These are phyloP conservation scores for Davidsoniella australis DNA, from an alignment of 2,329 filamentous ascomycete genomes.

Conservation along the genomic window DNA sequence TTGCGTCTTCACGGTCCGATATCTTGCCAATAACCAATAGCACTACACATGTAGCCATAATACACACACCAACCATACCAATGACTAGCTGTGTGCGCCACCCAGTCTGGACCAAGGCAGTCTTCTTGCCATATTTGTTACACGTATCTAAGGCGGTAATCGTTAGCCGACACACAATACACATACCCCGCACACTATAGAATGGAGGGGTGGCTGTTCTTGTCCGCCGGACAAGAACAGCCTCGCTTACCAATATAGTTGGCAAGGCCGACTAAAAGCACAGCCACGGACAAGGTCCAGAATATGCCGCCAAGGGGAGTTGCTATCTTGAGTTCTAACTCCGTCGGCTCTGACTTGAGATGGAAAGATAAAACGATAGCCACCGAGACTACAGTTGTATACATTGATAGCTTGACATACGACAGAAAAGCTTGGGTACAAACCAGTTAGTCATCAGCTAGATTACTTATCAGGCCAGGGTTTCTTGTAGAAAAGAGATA, in stretches of 20 bases:
- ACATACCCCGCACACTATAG: not conserved
- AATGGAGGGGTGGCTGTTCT: not conserved
- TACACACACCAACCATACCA: constrained; percentile 41
- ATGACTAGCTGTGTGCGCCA: constrained; percentile 75
- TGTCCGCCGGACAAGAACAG: not conserved
- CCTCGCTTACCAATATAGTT: constrained; percentile 63
- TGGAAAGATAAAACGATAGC: constrained; percentile 92
- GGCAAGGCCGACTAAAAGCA: constrained; percentile 56
- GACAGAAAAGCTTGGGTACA: constrained; percentile 53
- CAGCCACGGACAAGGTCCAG: constrained; percentile 66
- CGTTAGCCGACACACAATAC: too few species aligned
- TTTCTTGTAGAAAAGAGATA: not conserved
- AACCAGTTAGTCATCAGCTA: not conserved
- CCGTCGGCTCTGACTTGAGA: constrained; percentile 53
- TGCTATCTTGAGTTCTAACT: constrained; percentile 58
- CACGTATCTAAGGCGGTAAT: constrained; percentile 35
- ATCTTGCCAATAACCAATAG: constrained; percentile 35
- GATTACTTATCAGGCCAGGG: not conserved
- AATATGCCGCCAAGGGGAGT: constrained; percentile 76
- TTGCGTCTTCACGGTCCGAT: constrained; percentile 2
- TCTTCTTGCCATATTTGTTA: constrained; percentile 60
- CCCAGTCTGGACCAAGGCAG: constrained; percentile 78
- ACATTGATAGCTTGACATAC: constrained; percentile 74
- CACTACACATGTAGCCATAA: constrained; percentile 48
- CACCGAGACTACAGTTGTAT: constrained; percentile 77